phyloP scores from a whole-genome alignment of 495 filamentous ascomycete species.

The Geoglossum glabrum region DNA sequence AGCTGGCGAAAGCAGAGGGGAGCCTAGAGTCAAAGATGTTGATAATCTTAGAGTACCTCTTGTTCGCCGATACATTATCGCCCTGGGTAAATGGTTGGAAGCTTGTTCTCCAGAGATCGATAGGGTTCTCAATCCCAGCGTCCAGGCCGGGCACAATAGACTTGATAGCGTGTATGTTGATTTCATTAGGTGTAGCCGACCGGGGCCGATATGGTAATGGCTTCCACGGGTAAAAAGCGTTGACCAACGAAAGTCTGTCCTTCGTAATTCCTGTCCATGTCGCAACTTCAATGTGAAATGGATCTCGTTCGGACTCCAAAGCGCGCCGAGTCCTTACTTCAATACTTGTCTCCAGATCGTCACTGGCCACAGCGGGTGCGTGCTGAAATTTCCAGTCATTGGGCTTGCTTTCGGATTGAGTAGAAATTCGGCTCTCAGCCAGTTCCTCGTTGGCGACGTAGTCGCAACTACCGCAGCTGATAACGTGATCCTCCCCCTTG shows the following conservation, averaged over 20 bases:
- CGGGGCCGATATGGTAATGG: constrained; percentile 11
- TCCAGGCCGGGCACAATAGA: constrained; percentile 53
- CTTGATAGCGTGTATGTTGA: constrained; percentile 57
- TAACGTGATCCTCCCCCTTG: constrained; percentile 69
- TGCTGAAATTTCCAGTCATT: neutral
- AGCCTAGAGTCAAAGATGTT: constrained; percentile 34
- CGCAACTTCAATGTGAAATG: neutral
- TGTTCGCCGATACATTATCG: neutral
- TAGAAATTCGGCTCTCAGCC: constrained; percentile 18
- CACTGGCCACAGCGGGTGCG: neutral
- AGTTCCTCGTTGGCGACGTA: constrained; percentile 79
- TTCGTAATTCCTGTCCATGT: constrained; percentile 48
- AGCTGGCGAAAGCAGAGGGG: constrained; percentile 9
- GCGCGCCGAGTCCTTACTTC: neutral
- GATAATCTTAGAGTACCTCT: constrained; percentile 16
- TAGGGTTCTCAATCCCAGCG: constrained; percentile 40
- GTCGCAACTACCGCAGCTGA: constrained; percentile 51
- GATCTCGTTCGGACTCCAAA: neutral
- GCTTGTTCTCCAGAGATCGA: constrained; percentile 32
- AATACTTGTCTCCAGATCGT: neutral
- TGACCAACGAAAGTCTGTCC: constrained; percentile 43
- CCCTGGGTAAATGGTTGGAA: constrained; percentile 16
- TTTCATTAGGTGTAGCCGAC: constrained; percentile 22
- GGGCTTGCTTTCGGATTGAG: neutral
- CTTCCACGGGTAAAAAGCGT: constrained; percentile 40